phyloP scores from a whole-genome alignment of 305 asterid genomes.

The Solanum hybrid region DNA sequence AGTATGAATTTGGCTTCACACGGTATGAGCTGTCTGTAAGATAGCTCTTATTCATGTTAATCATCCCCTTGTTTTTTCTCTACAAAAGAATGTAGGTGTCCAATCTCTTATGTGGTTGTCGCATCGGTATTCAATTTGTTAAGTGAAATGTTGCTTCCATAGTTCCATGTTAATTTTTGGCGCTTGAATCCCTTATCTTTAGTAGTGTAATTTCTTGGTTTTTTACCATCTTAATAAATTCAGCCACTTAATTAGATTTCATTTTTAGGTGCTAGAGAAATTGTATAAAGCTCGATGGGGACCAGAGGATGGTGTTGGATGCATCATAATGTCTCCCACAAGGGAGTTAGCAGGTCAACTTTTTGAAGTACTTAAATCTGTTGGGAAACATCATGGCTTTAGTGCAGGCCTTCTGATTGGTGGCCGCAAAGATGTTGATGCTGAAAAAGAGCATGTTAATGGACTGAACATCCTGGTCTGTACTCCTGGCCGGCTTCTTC shows the following conservation, averaged over 20 bases:
- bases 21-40: neutral
- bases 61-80: neutral
- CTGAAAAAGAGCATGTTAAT: slow-evolving; percentile 80
- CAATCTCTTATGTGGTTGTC: neutral
- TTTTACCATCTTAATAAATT: neutral
- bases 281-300: slow-evolving; percentile 81
- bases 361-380: slow-evolving; percentile 66
- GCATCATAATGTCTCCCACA: slow-evolving; percentile 90
- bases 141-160: neutral
- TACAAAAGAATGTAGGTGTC: neutral
- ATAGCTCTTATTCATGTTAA: neutral
- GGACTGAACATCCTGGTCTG: slow-evolving; percentile 81
- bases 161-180: neutral
- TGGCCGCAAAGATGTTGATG: slow-evolving; percentile 79
- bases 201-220: neutral
- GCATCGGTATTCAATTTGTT: neutral
- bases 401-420: slow-evolving; percentile 98
- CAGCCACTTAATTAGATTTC: neutral
- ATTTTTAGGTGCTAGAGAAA: slow-evolving; percentile 69
- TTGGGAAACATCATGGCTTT: slow-evolving; percentile 80
- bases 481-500: slow-evolving; percentile 96
- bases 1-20: neutral
- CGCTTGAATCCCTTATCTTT: neutral
- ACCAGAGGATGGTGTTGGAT: slow-evolving; percentile 93
- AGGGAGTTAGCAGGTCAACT: slow-evolving; percentile 88